These are phyloP conservation scores for Pelargonium myrrhifolium DNA, from an alignment of 441 rosid genomes.

Conservation along the genomic window DNA sequence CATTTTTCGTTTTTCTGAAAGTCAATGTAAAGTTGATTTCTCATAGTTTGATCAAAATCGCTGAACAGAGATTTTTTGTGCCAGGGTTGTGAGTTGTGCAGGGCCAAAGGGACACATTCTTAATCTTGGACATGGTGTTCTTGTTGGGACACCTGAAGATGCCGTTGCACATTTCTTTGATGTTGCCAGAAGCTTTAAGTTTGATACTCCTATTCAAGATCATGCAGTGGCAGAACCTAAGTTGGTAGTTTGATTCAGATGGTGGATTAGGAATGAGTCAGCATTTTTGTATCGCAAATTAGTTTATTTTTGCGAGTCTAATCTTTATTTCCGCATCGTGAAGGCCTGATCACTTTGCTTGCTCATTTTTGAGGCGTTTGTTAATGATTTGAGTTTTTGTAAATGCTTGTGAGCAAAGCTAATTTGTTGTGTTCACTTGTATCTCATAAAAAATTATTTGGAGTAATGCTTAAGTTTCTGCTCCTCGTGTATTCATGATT, in stretches of 20 bases:
- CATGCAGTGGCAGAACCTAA: constrained; percentile 38
- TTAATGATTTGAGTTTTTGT: constrained; percentile 21
- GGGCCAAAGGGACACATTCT: constrained; percentile 83
- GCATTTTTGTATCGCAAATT: constrained; percentile 15
- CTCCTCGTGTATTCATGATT: too few relatives aligned
- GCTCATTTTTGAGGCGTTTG: constrained; percentile 18
- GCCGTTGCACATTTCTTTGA: constrained; percentile 92
- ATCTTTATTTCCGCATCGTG: constrained; percentile 12
- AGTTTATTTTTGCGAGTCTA: constrained; percentile 2
- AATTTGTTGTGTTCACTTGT: constrained; percentile 16
- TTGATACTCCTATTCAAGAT: constrained; percentile 32
- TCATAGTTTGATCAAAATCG: background rate
- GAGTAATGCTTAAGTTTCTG: background rate
- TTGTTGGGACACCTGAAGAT: constrained; percentile 93
- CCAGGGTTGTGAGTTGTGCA: constrained; percentile 77
- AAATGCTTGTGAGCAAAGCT: constrained; percentile 21
- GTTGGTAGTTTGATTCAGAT: constrained; percentile 42
- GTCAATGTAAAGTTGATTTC: constrained; percentile 5
- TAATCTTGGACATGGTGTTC: constrained; percentile 87
- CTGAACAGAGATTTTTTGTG: constrained; percentile 14
- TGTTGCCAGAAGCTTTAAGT: constrained; percentile 57
- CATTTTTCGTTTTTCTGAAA: constrained; percentile 10
- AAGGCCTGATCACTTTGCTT: constrained; percentile 12
- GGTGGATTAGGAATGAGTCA: constrained; percentile 6
- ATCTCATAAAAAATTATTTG: constrained; percentile 13